Base-by-base conservation (phyloP, 2,329 filamentous ascomycete genomes). In the Knufia fluminis region DNA sequence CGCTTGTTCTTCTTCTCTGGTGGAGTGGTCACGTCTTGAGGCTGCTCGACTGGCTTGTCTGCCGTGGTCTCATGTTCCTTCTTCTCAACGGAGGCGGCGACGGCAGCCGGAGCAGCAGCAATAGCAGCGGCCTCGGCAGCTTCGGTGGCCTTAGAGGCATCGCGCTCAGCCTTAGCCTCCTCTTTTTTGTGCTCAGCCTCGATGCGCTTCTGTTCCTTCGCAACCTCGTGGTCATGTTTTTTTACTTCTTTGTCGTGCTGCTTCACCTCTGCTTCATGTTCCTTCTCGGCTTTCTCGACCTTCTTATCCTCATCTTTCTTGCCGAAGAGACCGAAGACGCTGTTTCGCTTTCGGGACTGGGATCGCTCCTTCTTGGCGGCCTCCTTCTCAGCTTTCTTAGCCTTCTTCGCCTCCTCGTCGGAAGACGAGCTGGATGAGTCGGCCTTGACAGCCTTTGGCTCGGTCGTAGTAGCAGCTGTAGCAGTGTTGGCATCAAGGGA, bases 1-100 rank as follows among this genome's bases (percentile, higher is more conserved):
- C 88, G 86, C 85, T 94, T 94, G 69, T 79, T 76, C 80, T 87
- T 89, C 59, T 80, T 79, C 67, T 79, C 79, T 16, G 58, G 58
- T 68, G 68, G 52, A 67, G 68, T 52, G 71, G 71, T 49, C 70
- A 40, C 33, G 16, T 48, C 45, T 22, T 40, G 6, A 4, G n/a
- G 33, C 33, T 16, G 9, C 33, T 36, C 45, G n/a, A 19, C n/a
- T 31, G 61, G 52, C 56, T 55, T 33, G 49, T 75, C 72, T 71
- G 81, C 54, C 31, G n/a, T 36, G 4, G 53, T 43, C 41, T 64
- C 67, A 42, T 66, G 62, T 38, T 66, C 62, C 51, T 70, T 70
- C 60, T 79, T 66, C 71, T 71, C 64, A 72, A 76, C 73, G 46
- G 65, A 61, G 2, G 70, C 66, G 19, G 68, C 68, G 65, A 78